Base-by-base conservation (phyloP, 1,284 basidiomycete genomes). In the Tylopilus sp. region DNA sequence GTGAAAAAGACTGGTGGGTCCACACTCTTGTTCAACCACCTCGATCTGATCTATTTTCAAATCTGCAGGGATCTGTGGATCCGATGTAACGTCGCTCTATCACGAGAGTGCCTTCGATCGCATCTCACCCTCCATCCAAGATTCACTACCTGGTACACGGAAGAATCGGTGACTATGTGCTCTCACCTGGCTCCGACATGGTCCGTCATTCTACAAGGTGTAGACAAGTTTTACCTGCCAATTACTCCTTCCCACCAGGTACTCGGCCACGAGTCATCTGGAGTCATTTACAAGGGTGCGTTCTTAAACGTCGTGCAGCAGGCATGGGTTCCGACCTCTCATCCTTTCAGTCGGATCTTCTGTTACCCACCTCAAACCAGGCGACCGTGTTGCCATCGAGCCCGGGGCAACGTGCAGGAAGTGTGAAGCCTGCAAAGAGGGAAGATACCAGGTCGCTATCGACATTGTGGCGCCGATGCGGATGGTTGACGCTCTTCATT, bases 321-420 rank as follows among this genome's bases (percentile, higher is more conserved):
- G 16, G 18, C 39, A 48, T 7, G 19, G 13, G 25, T 25, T 2
- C 34, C 52, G 15, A 48, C 21, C 5, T 41, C 47, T 13, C 12
- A 41, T 40, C 58, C 31, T 46, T 25, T 30, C 55, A 62, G 68
- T 69, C 23, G 70, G 69, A 5, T 46, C 55, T 18, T 48, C 55
- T 30, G 61, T 72, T 21, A 65, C 57, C 16, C 52, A 59, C 47
- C 73, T 92, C 57, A 89, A 88, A 66, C 73, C 77, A n/a, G 92
- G 92, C 9, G 90, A 93, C 62, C 81, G 89, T 45, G 92, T 95
- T 41, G 90, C 92, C 35, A 77, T 94, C 63, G 91, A 94, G 64
- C 91, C 90, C 30, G 91, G 87, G 11, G 80, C 81, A 46, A 82
- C 82, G 11, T 91, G 91, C 63, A 76, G 83, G 71, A 71, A 65